These are phyloP conservation scores for Spencermartinsiella ligniputridi DNA, from an alignment of 1,139 yeast species.

Conservation along the genomic window DNA sequence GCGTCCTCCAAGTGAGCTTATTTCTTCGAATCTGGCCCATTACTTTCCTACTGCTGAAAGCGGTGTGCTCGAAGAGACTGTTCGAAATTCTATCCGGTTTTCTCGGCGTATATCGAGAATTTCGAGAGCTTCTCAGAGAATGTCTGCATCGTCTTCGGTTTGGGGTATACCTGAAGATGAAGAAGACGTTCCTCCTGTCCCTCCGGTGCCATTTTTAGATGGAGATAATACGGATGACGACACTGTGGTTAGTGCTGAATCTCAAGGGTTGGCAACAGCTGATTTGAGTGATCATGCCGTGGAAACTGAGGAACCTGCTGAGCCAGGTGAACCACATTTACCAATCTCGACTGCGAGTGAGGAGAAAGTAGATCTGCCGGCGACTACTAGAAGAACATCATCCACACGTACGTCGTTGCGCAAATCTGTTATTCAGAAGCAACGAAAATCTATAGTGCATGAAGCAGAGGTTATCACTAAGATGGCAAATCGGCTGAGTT, in stretches of 20 bases:
- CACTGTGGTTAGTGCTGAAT: not conserved
- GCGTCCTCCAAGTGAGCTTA: slow-evolving; percentile 89
- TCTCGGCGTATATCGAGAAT: slow-evolving; percentile 56
- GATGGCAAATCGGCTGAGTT: slow-evolving; percentile 1
- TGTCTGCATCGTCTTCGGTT: slow-evolving; percentile 30
- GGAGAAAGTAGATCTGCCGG: not conserved
- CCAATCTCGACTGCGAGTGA: not conserved
- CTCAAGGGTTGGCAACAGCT: not conserved
- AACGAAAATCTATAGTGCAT: not conserved
- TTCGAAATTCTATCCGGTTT: slow-evolving; percentile 76
- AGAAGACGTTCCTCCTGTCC: slow-evolving; percentile 33
- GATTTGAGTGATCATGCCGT: not conserved
- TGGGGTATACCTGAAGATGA: slow-evolving; percentile 27
- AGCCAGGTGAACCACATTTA: not conserved
- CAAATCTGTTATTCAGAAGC: not conserved
- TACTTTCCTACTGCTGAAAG: slow-evolving; percentile 85
- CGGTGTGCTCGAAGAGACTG: slow-evolving; percentile 69
- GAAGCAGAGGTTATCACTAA: not conserved
- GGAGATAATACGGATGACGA: not conserved
- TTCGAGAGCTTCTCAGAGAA: slow-evolving; percentile 28
- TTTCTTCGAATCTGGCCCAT: slow-evolving; percentile 83
- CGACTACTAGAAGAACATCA: not conserved
- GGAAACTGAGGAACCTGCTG: not conserved
- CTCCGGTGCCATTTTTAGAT: slow-evolving; percentile 20
- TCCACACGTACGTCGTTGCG: not conserved